Base-by-base conservation (phyloP, 257 asterid genomes). In the Plantago major region DNA sequence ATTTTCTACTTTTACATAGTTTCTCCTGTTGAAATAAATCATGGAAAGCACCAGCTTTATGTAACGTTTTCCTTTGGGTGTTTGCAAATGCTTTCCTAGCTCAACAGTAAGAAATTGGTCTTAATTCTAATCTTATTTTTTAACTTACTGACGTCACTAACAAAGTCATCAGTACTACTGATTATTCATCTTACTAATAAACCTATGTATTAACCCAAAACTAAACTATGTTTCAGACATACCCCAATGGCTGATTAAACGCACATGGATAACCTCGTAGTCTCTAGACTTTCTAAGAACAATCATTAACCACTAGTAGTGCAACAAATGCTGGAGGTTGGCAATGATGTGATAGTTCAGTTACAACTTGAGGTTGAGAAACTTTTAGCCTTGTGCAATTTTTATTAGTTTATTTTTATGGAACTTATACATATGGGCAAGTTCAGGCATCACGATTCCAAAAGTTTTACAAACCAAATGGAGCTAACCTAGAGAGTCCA, bases 231-330 rank as follows among this genome's bases (percentile, higher is more conserved):
- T 48, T 11, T 7, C 51, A 46, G 51, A 12, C 51, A 48, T 48
- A 33, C 40, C 54, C 19, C 10, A 48, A 22, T 48, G 26, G 54
- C 54, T 16, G 10, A 16, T 10, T 14, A 2, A 46, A 11, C 11
- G 51, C n/a, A 46, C 28, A 7, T 15, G 40, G 40, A 33, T 48
- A 49, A 49, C 33, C 18, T 49, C 55, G 13, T 52, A 10, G 15
- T 18, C n/a, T 18, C 13, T 9, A 52, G 56, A 51, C 37, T 18
- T 51, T 51, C 56, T 3, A 51, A 14, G 57, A 22, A 19, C 9
- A 22, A 52, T 52, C 38, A 52, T 52, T 52, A 52, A 52, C 57
- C 28, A 52, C 57, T 22, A 52, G 15, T 52, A 1, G 40, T 22
- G 57, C 57, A 52, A 52, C 33, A 33, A 33, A 33, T 33, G 40